Conservation (phyloP, 176 grass and related monocot species). For the Rhynchospora breviuscula region DNA sequence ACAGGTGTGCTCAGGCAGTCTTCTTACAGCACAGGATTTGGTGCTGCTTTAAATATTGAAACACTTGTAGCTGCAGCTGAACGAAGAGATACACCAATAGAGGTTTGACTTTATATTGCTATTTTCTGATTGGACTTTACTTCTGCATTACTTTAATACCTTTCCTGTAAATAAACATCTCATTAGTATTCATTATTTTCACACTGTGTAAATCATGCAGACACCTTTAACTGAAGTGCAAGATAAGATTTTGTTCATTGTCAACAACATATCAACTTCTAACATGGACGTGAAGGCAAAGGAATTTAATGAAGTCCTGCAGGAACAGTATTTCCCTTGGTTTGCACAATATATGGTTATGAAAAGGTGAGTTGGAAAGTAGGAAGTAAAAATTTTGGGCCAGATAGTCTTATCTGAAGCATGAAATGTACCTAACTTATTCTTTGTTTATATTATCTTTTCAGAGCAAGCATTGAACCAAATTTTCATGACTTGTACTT, state of each 20-base stretch:
- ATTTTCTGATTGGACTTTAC: conserved; percentile 12
- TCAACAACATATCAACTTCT: conserved; percentile 87
- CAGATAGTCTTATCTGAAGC: background rate
- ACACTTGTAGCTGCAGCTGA: conserved; percentile 96
- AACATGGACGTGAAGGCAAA: conserved; percentile 88
- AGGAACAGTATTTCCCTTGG: conserved; percentile 81
- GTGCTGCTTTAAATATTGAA: conserved; percentile 90
- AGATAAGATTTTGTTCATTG: conserved; percentile 95
- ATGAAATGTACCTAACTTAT: background rate
- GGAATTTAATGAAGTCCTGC: conserved; percentile 77
- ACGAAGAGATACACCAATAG: conserved; percentile 74
- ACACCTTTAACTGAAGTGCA: conserved; percentile 82
- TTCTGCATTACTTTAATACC: conserved; percentile 10
- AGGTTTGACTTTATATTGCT: conserved; percentile 46
- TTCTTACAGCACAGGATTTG: conserved; percentile 73
- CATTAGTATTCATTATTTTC: background rate
- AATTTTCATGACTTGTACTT: conserved; percentile 98
- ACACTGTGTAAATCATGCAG: conserved; percentile 36
- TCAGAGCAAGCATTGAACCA: conserved; percentile 95
- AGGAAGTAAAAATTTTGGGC: background rate
- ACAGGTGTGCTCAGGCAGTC: conserved; percentile 70
- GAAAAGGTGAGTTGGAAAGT: conserved; percentile 57
- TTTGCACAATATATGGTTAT: conserved; percentile 98
- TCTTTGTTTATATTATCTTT: conserved; percentile 10
- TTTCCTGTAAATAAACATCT: background rate